A percentile compares a stretch with the other conserved stretches of the same genome.
These are phyloP conservation scores for Echinochloa phyllopogon DNA, from an alignment of 176 grass and related monocot genomes.

Conservation along the genomic window DNA sequence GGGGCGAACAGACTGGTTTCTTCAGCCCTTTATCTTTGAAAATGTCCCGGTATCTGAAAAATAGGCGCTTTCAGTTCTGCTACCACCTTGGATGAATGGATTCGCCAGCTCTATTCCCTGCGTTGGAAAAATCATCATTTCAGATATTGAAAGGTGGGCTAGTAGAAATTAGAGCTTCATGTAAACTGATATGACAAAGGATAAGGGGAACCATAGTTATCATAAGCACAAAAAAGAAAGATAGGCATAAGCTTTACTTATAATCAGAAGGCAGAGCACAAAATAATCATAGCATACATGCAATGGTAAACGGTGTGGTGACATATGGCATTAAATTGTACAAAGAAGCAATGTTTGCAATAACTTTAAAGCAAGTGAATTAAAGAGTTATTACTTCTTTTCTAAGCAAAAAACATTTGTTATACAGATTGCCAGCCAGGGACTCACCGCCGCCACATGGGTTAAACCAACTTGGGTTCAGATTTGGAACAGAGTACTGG, in stretches of 20 bases:
- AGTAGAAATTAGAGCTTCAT: neutral
- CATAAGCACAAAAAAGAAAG: neutral
- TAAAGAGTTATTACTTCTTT: neutral
- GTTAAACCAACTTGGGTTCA: neutral
- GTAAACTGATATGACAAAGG: neutral
- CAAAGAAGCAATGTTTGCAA: neutral
- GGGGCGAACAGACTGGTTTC: neutral
- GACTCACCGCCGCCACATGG: neutral
- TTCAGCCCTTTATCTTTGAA: constrained; percentile 63
- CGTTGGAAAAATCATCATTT: neutral
- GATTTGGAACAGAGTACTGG: neutral
- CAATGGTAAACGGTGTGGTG: neutral
- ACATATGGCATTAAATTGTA: neutral
- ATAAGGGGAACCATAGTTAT: neutral
- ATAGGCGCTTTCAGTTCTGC: constrained; percentile 67
- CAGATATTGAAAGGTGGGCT: neutral
- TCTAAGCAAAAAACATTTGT: neutral
- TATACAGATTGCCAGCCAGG: neutral
- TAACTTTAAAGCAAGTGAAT: neutral
- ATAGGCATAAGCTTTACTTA: neutral
- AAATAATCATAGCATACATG: neutral
- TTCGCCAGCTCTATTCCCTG: constrained; percentile 80
- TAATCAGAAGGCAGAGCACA: neutral
- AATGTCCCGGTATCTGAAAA: constrained; percentile 75
- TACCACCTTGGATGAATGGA: constrained; percentile 54